Evolutionary conservation across 805 yeast species (phyloP), one percentile per base, ranked within the genome.

Genomic region (Starmera quercuum): DNA sequence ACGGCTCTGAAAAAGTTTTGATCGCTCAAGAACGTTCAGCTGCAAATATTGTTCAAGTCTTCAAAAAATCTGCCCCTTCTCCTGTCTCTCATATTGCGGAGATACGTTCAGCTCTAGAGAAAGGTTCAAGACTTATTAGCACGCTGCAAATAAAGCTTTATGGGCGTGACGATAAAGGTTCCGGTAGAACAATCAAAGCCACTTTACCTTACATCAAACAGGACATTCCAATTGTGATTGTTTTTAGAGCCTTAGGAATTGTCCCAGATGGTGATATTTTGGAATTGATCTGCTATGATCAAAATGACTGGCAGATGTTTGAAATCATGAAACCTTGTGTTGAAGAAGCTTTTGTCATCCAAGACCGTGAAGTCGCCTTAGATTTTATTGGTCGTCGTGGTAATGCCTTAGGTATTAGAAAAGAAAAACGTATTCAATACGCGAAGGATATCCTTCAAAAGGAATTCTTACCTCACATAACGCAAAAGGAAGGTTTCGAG

Each of bases 1-100:
- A 92, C 65, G 99, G 99, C 51, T 86, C 97, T 15, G 99, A 92
- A 59, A 92, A 92, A 60, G 99, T 92, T 36, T 69, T 92, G 53
- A 92, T 92, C 66, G 99, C 99, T 21, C 99, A 92, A 64, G 99
- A 92, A 63, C 78, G 99, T 59, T 79, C 92, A 39, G 97, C 99
- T 11, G 99, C 98, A 31, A 92, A 92, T 56, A 92, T 92, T 45
- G 98, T 92, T 25, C 98, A 92, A 66, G 99, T 92, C 16, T 92
- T 92, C 71, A 90, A 86, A 60, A 92, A 92, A 61, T 85, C 97
- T 6, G 95, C 96, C 4, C 95, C 95, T 33, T 85, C 97, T 15
- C 97, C 98, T 30, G 79, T 92, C 23, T 83, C 95, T 20, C 96
- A 87, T 58, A 73, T 92, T 40, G 97, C 98, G 10, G 98, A 92